Percentiles rank a stretch among this genome's conserved stretches.
phyloP scores from a whole-genome alignment of 768 basidiomycete species.

The Hydnum rufescens region DNA sequence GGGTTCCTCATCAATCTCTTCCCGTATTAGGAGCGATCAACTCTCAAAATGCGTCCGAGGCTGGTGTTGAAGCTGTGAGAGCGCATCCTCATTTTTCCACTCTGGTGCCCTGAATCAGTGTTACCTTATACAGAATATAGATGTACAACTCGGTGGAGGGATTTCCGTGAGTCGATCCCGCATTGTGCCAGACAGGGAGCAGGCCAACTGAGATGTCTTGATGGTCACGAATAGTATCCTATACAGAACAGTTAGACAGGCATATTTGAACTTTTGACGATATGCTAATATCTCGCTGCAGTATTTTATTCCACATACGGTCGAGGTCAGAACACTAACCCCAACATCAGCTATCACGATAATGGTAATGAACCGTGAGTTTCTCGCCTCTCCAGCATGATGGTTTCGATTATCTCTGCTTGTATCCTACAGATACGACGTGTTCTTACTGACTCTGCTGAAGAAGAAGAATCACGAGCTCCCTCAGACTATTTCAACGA shows the following conservation, averaged over 20 bases:
- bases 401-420: background rate
- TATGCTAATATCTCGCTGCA: background rate
- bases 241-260: background rate
- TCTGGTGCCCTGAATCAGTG: background rate
- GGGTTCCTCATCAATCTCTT: background rate
- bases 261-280: no score
- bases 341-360: background rate
- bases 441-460: slow-evolving; percentile 8
- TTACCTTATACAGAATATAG: background rate
- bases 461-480: background rate
- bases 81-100: background rate
- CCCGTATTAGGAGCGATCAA: background rate
- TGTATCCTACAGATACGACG: slow-evolving; percentile 5
- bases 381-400: background rate
- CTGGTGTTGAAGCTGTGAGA: slow-evolving; percentile 1
- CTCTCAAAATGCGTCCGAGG: background rate
- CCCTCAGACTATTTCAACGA: background rate
- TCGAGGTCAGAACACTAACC: background rate
- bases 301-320: slow-evolving; percentile 1
- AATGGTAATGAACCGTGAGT: background rate
- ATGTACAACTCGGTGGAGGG: slow-evolving; percentile 1
- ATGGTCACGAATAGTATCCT: background rate
- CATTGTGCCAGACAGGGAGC: background rate
- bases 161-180: background rate
- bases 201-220: background rate